phyloP scores from a whole-genome alignment of 78 protist species.

The Dictyostelium citrinum region DNA sequence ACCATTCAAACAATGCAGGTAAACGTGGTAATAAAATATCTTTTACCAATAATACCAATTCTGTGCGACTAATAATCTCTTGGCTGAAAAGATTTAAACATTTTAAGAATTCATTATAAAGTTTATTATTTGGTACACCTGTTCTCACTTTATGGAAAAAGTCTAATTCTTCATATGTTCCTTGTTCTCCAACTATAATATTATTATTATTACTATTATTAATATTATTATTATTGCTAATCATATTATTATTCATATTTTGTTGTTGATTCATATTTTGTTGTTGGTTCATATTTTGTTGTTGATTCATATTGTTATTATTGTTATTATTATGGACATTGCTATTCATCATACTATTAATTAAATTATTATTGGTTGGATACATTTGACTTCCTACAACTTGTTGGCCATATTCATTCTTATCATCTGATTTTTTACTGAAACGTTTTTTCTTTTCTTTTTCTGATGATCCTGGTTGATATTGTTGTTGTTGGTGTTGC shows the following conservation, averaged over 20 bases:
- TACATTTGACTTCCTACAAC: neutral
- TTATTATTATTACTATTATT: neutral
- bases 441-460: neutral
- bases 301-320: neutral
- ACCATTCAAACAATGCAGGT: constrained; percentile 78
- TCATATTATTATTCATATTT: neutral
- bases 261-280: neutral
- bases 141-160: constrained; percentile 37
- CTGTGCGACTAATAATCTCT: constrained; percentile 68
- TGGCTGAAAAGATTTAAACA: constrained; percentile 84
- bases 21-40: constrained; percentile 70
- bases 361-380: neutral
- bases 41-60: constrained; percentile 80
- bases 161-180: constrained; percentile 45
- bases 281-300: neutral
- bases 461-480: neutral
- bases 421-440: neutral
- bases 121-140: constrained; percentile 38
- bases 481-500: constrained; percentile 30
- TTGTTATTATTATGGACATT: neutral
- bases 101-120: constrained; percentile 89
- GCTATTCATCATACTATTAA: neutral
- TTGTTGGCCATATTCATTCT: neutral
- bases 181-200: neutral
- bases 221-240: neutral